phyloP scores from a whole-genome alignment of 495 filamentous ascomycete species.

The Hyaloscypha hepaticicola region DNA sequence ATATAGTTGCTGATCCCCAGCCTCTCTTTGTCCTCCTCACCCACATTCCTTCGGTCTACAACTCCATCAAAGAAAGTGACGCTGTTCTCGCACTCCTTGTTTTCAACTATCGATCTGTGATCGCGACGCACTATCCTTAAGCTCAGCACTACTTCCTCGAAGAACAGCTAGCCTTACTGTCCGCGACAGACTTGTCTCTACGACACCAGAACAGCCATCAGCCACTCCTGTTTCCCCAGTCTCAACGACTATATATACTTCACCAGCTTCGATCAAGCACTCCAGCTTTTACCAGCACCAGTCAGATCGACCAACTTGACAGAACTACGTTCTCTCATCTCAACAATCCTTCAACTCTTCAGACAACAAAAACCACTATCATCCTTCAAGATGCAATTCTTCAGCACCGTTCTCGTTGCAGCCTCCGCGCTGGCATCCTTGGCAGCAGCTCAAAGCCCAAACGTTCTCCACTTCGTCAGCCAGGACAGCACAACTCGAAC shows the following conservation, averaged over 20 bases:
- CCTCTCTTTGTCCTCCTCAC: slow-evolving; percentile 4
- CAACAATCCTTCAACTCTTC: slow-evolving; percentile 15
- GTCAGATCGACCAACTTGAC: slow-evolving; percentile 26
- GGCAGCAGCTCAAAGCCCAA: slow-evolving; percentile 34
- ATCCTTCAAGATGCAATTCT: slow-evolving; percentile 26
- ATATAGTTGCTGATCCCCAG: slow-evolving; percentile 7
- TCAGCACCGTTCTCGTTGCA: slow-evolving; percentile 27
- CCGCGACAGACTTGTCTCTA: slow-evolving; percentile 23
- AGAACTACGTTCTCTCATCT: slow-evolving; percentile 19
- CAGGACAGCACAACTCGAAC: slow-evolving; percentile 46
- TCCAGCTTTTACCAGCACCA: not conserved
- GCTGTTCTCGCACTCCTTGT: slow-evolving; percentile 12
- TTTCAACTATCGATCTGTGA: slow-evolving; percentile 24
- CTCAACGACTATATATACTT: slow-evolving; percentile 21
- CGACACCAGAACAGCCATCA: slow-evolving; percentile 12
- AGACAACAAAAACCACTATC: slow-evolving; percentile 2
- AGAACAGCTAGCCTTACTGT: slow-evolving; percentile 18
- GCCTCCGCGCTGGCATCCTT: not conserved
- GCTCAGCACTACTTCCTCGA: slow-evolving; percentile 18
- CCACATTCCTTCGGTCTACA: slow-evolving; percentile 22
- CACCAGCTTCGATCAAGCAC: slow-evolving; percentile 8
- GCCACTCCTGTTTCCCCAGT: not conserved
- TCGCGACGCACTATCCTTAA: slow-evolving; percentile 22
- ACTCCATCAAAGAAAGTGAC: slow-evolving; percentile 7
- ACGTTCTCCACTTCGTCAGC: slow-evolving; percentile 47